Evolutionary conservation across 306 rosid species (phyloP).

Genomic region (Rubus parviflorus): DNA sequence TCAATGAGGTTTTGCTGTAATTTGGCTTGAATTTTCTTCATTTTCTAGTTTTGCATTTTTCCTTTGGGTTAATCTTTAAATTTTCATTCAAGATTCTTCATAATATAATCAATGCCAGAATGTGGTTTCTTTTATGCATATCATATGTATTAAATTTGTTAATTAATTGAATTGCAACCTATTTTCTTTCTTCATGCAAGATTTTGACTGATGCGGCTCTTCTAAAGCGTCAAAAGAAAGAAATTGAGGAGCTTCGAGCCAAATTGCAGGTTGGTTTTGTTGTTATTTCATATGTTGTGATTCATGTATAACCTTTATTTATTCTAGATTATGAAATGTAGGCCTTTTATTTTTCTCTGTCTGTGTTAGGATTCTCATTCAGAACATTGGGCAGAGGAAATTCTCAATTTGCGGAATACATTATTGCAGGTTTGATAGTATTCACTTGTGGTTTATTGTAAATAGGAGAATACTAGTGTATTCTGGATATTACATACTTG

Average conservation of each 20-base stretch:
- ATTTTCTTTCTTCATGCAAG: conserved; percentile 41
- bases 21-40: conserved; percentile 12
- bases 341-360: conserved; percentile 13
- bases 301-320: background rate
- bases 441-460: conserved; percentile 20
- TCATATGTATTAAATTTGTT: conserved; percentile 2
- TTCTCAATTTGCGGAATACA: conserved; percentile 83
- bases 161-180: conserved; percentile 19
- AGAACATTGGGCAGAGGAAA: conserved; percentile 79
- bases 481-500: conserved; percentile 29
- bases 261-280: conserved; percentile 70
- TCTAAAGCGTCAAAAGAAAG: conserved; percentile 92
- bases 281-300: conserved; percentile 4
- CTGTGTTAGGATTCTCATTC: conserved; percentile 87
- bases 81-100: conserved; percentile 16
- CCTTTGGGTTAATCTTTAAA: conserved; percentile 11
- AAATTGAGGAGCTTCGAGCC: conserved; percentile 90
- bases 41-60: conserved; percentile 18
- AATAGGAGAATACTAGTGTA: conserved; percentile 21
- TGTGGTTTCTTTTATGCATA: conserved; percentile 21
- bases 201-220: conserved; percentile 98
- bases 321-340: conserved; percentile 7
- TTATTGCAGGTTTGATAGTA: conserved; percentile 65
- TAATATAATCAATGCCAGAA: conserved; percentile 4
- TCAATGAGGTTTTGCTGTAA: conserved; percentile 75